A percentile compares a stretch with the other conserved stretches of the same genome.
Conservation (phyloP, 345 rosid species). For the Dipteronia dyeriana region DNA sequence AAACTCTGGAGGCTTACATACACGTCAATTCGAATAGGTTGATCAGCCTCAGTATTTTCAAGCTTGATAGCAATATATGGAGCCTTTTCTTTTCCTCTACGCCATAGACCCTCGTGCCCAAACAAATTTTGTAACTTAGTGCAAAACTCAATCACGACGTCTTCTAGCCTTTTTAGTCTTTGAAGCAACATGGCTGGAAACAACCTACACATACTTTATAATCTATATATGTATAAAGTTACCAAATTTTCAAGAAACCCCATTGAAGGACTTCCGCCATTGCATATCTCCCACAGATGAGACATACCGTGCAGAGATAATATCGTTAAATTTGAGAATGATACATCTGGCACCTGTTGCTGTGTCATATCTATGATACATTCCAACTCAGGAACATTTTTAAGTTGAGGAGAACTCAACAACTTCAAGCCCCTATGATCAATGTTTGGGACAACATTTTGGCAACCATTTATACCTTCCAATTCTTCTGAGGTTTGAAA, state of each 20-base stretch:
- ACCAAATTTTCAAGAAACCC: slow-evolving; percentile 19
- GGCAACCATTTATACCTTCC: neutral
- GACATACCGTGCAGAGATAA: neutral
- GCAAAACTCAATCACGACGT: too few relatives aligned
- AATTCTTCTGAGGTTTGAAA: neutral
- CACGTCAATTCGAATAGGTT: neutral
- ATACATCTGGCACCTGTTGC: neutral
- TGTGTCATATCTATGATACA: slow-evolving; percentile 7
- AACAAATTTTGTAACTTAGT: neutral
- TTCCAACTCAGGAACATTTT: neutral
- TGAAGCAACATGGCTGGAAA: slow-evolving; percentile 11
- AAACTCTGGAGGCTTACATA: too few relatives aligned
- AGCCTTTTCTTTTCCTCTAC: too few relatives aligned
- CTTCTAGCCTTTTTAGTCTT: slow-evolving; percentile 11
- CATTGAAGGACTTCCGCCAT: neutral
- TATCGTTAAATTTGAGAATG: slow-evolving; percentile 15
- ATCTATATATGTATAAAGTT: neutral
- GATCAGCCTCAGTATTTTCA: too few relatives aligned
- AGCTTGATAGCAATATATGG: neutral
- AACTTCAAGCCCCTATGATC: neutral
- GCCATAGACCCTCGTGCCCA: too few relatives aligned
- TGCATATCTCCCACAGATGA: slow-evolving; percentile 9
- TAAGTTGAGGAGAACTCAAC: neutral
- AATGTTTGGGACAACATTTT: slow-evolving; percentile 1
- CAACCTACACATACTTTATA: neutral